Conservation (phyloP, 2,329 filamentous ascomycete genomes). For the Penicillium concentricum region DNA sequence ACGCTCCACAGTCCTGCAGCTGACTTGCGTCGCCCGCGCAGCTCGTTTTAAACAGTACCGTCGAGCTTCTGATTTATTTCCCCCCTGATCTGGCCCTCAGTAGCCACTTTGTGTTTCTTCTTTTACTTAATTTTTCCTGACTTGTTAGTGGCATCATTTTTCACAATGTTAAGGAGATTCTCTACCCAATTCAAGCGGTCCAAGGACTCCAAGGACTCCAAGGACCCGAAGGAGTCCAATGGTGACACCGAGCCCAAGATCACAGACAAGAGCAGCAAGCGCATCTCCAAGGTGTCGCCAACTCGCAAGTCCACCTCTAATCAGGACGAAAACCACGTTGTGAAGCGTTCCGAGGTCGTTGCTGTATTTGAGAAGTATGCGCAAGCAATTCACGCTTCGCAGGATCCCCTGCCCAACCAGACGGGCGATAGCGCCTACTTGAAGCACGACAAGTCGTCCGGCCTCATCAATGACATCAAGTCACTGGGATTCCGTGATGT, state of each 20-base stretch:
- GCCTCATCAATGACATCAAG: constrained; percentile 58
- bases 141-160: constrained; percentile 8
- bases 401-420: constrained; percentile 62
- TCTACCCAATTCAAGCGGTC: constrained; percentile 42
- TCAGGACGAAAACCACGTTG: constrained; percentile 27
- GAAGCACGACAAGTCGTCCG: constrained; percentile 51
- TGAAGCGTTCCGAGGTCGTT: constrained; percentile 42
- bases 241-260: constrained; percentile 35
- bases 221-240: constrained; percentile 18
- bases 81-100: constrained; percentile 13
- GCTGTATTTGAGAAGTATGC: constrained; percentile 46
- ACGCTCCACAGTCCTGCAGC: constrained; percentile 26
- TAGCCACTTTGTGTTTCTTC: constrained; percentile 2
- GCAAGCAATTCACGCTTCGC: constrained; percentile 54
- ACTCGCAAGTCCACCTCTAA: constrained; percentile 26
- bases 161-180: constrained; percentile 42
- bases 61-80: constrained; percentile 14
- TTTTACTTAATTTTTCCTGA: constrained; percentile 1
- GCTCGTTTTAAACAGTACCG: constrained; percentile 22
- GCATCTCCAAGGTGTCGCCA: constrained; percentile 33
- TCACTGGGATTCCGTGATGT: constrained; percentile 58
- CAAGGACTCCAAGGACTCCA: constrained; percentile 25
- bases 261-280: constrained; percentile 25
- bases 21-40: constrained; percentile 19
- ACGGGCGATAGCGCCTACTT: constrained; percentile 63